Evolutionary conservation across 1,284 basidiomycete genomes (phyloP).

Genomic region (Ganoderma sp.): DNA sequence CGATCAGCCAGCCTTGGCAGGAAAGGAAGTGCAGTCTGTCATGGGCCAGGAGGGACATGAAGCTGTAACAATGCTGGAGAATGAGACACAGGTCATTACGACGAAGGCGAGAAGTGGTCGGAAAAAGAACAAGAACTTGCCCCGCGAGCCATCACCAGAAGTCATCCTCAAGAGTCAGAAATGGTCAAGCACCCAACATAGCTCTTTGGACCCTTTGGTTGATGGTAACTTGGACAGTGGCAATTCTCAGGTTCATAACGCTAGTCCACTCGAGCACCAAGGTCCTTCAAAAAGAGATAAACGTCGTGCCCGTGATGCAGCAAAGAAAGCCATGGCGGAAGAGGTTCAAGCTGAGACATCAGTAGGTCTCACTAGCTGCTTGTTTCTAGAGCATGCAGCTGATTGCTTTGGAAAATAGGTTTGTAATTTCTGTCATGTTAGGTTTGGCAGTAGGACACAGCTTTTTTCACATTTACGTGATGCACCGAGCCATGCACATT

Average conservation of each 20-base stretch:
- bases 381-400: not conserved
- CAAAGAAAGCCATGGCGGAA: conserved; percentile 61
- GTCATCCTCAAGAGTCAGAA: conserved; percentile 31
- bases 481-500: conserved; percentile 72
- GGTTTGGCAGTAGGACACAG: conserved; percentile 78
- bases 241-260: not conserved
- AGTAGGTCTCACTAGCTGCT: conserved; percentile 19
- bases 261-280: conserved; percentile 16
- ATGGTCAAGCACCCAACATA: conserved; percentile 18
- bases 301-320: conserved; percentile 77
- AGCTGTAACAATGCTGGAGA: conserved; percentile 10
- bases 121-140: conserved; percentile 36
- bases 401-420: conserved; percentile 38
- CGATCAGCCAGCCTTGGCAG: not conserved
- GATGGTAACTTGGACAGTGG: not conserved
- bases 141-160: conserved; percentile 32
- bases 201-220: not conserved
- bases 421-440: conserved; percentile 76
- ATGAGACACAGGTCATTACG: conserved; percentile 28
- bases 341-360: conserved; percentile 41
- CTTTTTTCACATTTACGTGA: conserved; percentile 81
- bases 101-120: conserved; percentile 24
- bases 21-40: not conserved
- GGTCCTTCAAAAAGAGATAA: conserved; percentile 82
- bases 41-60: not conserved